Evolutionary conservation across 495 filamentous ascomycete species (phyloP), one percentile per base, ranked within the genome.

Genomic region (Hypoxylon crocopeplum): DNA sequence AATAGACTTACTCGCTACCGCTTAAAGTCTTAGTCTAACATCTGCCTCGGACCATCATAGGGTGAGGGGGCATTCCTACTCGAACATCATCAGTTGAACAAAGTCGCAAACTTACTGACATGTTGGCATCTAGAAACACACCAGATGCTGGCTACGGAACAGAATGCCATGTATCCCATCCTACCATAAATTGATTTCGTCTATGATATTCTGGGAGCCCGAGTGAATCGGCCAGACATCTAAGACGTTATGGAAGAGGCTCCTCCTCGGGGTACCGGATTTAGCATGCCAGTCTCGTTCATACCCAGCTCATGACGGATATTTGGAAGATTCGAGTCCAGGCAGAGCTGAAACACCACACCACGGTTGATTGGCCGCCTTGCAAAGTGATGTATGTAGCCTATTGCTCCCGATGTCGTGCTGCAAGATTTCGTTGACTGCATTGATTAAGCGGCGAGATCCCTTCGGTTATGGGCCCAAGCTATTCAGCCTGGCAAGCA

Each of bases 401-500:
- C 6, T 37, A 32, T 20, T 20, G n/a, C 32, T 49, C 30, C 33
- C 38, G 24, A 19, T 7, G 5, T 17, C 11, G 37, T 42, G 42
- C 16, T 49, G 49, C 34, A 4, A 30, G 41, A 45, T 52, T 49
- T 45, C 32, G 60, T 58, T 25, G 37, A 37, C 42, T 49, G 54
- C 48, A 58, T 64, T 13, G 40, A 54, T 51, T 47, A 42, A 48
- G 55, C 55, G 30, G 44, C 55, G 30, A 29, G 47, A 50, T 42
- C 34, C n/a, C 29, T 33, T 58, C 54, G 48, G 48, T 53, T 59
- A 47, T 40, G 49, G 34, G 42, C 16, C 32, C 48, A 3, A 52
- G 30, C 22, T n/a, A 64, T 64, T 64, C 54, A 64, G 48, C 61
- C 61, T 59, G 55, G 33, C 49, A 24, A 44, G 38, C 45, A 46